Evolutionary conservation across 345 rosid genomes (phyloP).

Genomic region (Salix brachista): DNA sequence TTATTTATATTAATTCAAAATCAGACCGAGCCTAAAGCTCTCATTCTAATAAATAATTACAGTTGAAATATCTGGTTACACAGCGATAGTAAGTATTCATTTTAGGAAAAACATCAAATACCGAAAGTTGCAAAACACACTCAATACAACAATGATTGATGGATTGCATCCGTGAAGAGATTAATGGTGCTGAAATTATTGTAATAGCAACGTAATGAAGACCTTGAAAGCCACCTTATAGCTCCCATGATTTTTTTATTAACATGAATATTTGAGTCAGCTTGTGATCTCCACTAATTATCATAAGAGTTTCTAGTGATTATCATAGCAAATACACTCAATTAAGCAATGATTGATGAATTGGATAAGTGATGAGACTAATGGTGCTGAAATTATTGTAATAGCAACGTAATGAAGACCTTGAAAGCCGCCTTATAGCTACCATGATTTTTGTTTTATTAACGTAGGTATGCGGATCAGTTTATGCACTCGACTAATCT

Average conservation of each 20-base stretch:
- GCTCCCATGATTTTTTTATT: background rate
- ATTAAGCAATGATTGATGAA: background rate
- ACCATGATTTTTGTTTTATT: background rate
- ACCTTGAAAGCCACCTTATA: conserved; percentile 35
- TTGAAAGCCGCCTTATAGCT: conserved; percentile 32
- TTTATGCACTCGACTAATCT: no score
- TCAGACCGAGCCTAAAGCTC: no score
- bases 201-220: conserved; percentile 8
- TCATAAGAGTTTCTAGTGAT: no score
- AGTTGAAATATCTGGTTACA: background rate
- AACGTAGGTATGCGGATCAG: accelerated
- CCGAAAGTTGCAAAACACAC: background rate
- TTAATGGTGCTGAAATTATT: conserved; percentile 5
- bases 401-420: conserved; percentile 11
- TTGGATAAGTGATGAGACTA: background rate
- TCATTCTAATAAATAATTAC: no score
- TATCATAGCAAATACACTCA: background rate
- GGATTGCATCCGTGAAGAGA: background rate
- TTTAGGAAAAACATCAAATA: no score
- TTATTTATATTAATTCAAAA: no score
- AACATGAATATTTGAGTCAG: no score
- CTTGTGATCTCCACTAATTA: no score
- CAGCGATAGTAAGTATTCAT: background rate
- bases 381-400: conserved; percentile 8
- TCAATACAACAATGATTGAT: background rate